Base-by-base conservation (phyloP, 164 flowering plant genomes). In the Chloranthus sessilifolius region DNA sequence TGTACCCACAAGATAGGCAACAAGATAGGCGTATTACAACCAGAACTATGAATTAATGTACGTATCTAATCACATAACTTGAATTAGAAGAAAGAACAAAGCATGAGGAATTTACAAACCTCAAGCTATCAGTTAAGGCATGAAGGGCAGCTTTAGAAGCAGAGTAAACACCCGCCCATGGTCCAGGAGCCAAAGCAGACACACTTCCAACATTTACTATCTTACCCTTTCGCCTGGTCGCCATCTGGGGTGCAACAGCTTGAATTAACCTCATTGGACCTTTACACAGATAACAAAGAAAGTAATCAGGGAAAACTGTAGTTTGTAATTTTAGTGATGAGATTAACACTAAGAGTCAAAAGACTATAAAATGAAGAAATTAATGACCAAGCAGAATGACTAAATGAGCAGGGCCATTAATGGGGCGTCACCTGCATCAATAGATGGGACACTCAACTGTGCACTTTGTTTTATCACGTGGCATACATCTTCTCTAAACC, bases 171-270 rank as follows among this genome's bases (percentile, higher is more conserved):
- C 99, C 99, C 22, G 83, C 74, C 98, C 98, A 88, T 14, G 99
- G 96, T 44, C 73, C 69, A 39, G 95, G 85, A 5, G 76, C 82
- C 69, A 83, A 17, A 39, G 61, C 95, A 37, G 80, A n/a, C 21
- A 82, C 76, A 62, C 99, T 88, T 55, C 98, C 96, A 24, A 90
- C 43, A 47, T 87, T 88, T 27, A 86, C 96, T 28, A 92, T 75
- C 69, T 81, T 88, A 37, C 98, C 96, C 69, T 78, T 77, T 56
- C 62, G 75, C 67, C 81, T 79, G 24, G 76, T 60, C 49, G 78
- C 82, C 98, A 91, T 83, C 68, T 88, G 95, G 48, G 92, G 98
- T 20, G 78, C 80, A 42, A 82, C 97, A 41, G 95, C 84, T 67
- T 91, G 98, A 70, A 85, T 61, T 74, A 88, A 30, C 58, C 95